Evolutionary conservation across 2,329 filamentous ascomycete genomes (phyloP).

Genomic region (Ceratocystis diversiconidia): DNA sequence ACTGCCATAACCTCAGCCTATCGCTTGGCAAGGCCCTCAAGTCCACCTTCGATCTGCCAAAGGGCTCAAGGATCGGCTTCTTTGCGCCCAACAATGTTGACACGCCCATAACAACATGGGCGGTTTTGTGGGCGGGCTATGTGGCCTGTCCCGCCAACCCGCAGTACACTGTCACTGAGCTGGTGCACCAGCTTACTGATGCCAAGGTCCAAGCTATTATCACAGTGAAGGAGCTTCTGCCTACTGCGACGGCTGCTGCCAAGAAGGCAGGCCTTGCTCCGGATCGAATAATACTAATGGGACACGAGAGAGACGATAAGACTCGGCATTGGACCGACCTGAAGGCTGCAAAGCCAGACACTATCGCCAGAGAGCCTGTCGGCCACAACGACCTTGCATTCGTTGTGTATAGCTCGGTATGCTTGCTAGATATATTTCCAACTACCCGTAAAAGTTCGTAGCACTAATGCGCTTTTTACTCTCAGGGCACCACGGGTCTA

Average conservation of each 20-base stretch:
- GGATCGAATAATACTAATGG: constrained; percentile 62
- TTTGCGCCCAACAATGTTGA: constrained; percentile 82
- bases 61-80: constrained; percentile 68
- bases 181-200: constrained; percentile 72
- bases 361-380: constrained; percentile 21
- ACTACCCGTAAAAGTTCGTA: not conserved
- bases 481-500: constrained; percentile 65
- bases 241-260: constrained; percentile 53
- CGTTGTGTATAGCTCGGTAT: constrained; percentile 62
- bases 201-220: constrained; percentile 59
- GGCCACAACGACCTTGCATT: constrained; percentile 64
- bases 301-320: constrained; percentile 48
- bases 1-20: constrained; percentile 49
- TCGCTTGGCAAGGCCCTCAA: constrained; percentile 72
- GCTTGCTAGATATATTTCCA: not conserved
- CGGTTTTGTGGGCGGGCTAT: constrained; percentile 70
- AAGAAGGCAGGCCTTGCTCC: constrained; percentile 53
- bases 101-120: constrained; percentile 62
- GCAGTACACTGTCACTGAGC: constrained; percentile 68
- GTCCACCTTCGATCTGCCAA: constrained; percentile 61
- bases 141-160: constrained; percentile 77
- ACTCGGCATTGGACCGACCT: constrained; percentile 61
- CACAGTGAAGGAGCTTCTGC: constrained; percentile 56
- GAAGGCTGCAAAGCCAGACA: constrained; percentile 24
- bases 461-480: not conserved